Evolutionary conservation across 108 stramenopile species (phyloP).

Genomic region (Skeletonema grethae): DNA sequence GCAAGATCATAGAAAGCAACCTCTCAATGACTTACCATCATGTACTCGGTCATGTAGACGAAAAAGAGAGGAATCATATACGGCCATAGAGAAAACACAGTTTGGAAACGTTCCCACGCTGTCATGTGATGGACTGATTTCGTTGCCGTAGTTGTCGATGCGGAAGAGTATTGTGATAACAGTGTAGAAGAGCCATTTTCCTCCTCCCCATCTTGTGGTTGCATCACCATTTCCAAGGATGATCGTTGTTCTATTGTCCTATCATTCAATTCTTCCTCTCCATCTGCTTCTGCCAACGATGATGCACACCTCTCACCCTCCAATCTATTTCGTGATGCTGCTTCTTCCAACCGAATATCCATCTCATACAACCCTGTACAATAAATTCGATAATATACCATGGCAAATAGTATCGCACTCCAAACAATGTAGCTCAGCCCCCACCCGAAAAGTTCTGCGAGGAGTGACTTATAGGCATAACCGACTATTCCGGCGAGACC

Average conservation of each 20-base stretch:
- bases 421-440: conserved; percentile 29
- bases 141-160: not conserved
- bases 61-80: conserved; percentile 78
- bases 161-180: conserved; percentile 3
- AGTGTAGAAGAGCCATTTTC: not conserved
- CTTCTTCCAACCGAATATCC: conserved; percentile 7
- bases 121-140: conserved; percentile 26
- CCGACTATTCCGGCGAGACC: conserved; percentile 80
- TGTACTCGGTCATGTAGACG: conserved; percentile 82
- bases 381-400: conserved; percentile 22
- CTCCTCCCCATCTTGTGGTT: not conserved
- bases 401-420: conserved; percentile 29
- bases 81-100: conserved; percentile 61
- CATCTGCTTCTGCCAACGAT: too few species aligned
- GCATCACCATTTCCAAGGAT: not conserved
- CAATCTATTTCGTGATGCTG: not conserved
- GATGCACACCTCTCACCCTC: not conserved
- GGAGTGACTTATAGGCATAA: conserved; percentile 61
- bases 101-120: conserved; percentile 30
- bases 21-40: conserved; percentile 4
- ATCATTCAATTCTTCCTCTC: too few species aligned
- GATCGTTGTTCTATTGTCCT: not conserved
- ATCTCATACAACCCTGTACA: conserved; percentile 14
- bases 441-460: conserved; percentile 29
- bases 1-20: not conserved